Base-by-base conservation (phyloP, 805 yeast genomes). In the Hanseniaspora clermontiae region DNA sequence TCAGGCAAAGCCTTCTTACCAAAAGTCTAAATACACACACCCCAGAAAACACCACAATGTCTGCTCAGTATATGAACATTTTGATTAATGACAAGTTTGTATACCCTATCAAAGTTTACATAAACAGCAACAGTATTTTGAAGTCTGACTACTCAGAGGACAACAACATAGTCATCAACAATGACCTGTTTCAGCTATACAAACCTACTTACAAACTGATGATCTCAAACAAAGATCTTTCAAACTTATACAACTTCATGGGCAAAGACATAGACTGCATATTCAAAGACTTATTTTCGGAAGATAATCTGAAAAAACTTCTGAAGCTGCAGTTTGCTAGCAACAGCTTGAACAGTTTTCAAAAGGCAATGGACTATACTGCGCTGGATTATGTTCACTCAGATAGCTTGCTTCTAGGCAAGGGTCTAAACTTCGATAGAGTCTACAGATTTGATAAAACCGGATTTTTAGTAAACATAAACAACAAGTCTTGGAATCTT, bases 51-150 rank as follows among this genome's bases (percentile, higher is more conserved):
- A 9, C 14, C 20, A n/a, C n/a, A 53, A 58, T 47, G 49, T 65
- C 59, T 64, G 65, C 57, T 63, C 69, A 29, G 72, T 72, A 11
- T 60, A 65, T 43, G 62, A 64, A 60, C 63, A 68, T 10, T 20
- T 59, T 43, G 62, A 68, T 17, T 64, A 62, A 38, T 60, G 59
- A 43, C 66, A 72, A 1, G 12, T 31, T 38, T 15, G 37, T 53
- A 2, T 53, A 24, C 32, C 34, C 50, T 27, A 46, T 53, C 9
- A 53, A 45, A 32, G 31, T 53, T 5, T 46, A 27, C 40, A 29
- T 53, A 14, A 45, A 53, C 43, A 20, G 34, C 9, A 53, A 38
- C 43, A 53, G 39, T 14, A 46, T 53, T 12, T n/a, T 53, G 7
- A 47, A 46, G 10, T 17, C 43, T 5, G 34, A 53, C n/a, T 37